Conservation (phyloP, 2,329 filamentous ascomycete genomes). For the Cercospora zeae-maydis region DNA sequence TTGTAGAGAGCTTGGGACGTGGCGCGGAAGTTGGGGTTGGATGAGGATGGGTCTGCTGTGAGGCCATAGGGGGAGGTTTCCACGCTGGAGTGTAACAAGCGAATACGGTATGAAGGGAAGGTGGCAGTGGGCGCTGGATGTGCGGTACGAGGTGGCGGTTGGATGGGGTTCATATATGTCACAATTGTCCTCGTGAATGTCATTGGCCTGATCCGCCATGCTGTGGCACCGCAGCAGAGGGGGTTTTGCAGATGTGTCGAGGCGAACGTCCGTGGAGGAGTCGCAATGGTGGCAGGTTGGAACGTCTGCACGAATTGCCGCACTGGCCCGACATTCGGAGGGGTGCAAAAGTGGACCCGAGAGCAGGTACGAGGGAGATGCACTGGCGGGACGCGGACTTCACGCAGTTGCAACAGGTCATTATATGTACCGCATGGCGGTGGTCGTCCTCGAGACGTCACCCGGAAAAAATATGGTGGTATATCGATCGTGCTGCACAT, state of each 20-base stretch:
- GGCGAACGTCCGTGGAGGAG: too few relatives aligned
- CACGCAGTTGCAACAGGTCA: not conserved
- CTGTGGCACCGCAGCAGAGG: not conserved
- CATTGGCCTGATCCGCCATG: not conserved
- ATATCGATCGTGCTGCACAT: not conserved
- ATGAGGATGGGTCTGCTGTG: not conserved
- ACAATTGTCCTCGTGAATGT: not conserved
- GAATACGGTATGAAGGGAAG: not conserved
- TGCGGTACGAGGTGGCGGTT: not conserved
- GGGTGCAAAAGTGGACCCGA: not conserved
- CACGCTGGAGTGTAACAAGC: not conserved
- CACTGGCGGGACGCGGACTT: not conserved
- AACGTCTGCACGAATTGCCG: too few relatives aligned
- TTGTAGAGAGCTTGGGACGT: conserved; percentile 12
- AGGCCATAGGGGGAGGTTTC: not conserved
- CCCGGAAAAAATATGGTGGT: not conserved
- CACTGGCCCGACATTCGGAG: too few relatives aligned
- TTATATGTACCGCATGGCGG: too few relatives aligned
- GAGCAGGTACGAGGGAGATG: not conserved
- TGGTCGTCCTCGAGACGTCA: too few relatives aligned
- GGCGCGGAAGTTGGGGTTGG: not conserved
- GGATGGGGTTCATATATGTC: not conserved
- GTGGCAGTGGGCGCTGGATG: not conserved
- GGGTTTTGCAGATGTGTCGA: not conserved
- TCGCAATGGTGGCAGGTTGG: too few relatives aligned